Percentiles rank a stretch among this genome's conserved stretches.
phyloP scores from a whole-genome alignment of 1,284 basidiomycete species.

The Ustilago hordei region DNA sequence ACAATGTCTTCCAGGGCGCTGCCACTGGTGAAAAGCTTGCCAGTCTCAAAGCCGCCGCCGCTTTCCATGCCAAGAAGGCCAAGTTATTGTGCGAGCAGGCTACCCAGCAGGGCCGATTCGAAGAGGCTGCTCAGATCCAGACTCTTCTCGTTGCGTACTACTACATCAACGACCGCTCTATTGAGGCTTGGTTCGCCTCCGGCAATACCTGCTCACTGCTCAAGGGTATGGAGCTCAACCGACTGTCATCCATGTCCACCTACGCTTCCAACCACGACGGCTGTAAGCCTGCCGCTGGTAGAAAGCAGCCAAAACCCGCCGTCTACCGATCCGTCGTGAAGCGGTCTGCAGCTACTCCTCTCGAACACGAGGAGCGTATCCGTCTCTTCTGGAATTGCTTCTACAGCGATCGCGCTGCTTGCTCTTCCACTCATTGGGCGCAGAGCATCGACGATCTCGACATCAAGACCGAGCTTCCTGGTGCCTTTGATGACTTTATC shows the following conservation, averaged over 20 bases:
- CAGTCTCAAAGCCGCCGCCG: conserved; percentile 43
- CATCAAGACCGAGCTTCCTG: conserved; percentile 53
- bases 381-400: conserved; percentile 55
- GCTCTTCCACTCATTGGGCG: conserved; percentile 56
- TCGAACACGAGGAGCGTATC: conserved; percentile 53
- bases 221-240: conserved; percentile 56
- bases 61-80: conserved; percentile 53
- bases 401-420: conserved; percentile 53
- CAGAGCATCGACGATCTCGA: conserved; percentile 52
- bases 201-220: conserved; percentile 30
- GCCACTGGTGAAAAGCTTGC: conserved; percentile 35
- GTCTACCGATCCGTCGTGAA: conserved; percentile 38
- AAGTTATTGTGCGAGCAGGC: conserved; percentile 35
- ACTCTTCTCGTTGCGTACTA: conserved; percentile 47
- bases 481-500: conserved; percentile 54
- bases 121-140: conserved; percentile 51
- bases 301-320: conserved; percentile 39
- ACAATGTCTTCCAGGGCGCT: conserved; percentile 30
- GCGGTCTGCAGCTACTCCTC: conserved; percentile 20
- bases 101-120: conserved; percentile 38
- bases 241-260: conserved; percentile 33
- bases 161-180: conserved; percentile 52
- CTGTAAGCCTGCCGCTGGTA: conserved; percentile 10
- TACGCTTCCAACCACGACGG: conserved; percentile 12
- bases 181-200: conserved; percentile 58